Base-by-base conservation (phyloP, 2,329 filamentous ascomycete species). In the Eutypa lata region DNA sequence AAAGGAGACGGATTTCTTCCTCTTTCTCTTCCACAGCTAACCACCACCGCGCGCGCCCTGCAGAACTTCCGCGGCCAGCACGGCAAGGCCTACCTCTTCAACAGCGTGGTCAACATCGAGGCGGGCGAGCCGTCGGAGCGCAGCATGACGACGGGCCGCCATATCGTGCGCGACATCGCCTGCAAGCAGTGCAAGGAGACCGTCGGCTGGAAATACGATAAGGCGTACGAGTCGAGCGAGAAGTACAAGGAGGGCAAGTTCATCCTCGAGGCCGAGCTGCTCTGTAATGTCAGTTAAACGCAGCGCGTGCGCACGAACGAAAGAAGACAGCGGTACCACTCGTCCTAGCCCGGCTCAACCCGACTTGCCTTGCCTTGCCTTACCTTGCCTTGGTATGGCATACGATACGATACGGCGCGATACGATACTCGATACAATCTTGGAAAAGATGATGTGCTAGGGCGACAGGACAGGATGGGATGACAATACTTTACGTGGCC, bases 171-270 rank as follows among this genome's bases (percentile, higher is more conserved):
- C 53, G 94, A 99, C 70, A 97, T 99, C 65, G 79, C 79, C 53
- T 99, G 94, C 76, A 83, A 88, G 53, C 90, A 96, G 72, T 99
- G 94, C 81, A 89, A 88, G 68, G 89, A 92, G 71, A 89, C 88
- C 28, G 94, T 99, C 50, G 94, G 94, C 35, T 99, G 94, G 94
- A 97, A 96, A 72, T 99, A 99, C 71, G 94, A 99, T 73, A 96
- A 95, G 76, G 94, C 94, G 1, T 97, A 89, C 70, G 94, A 99
- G 76, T 73, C 78, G 33, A 87, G 81, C 59, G 93, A 99, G 81
- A 96, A 96, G 75, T 99, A 99, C 76, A 99, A 99, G 78, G 94
- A 99, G 79, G 92, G 91, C 52, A 99, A 97, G 76, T 97, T 89
- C 70, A 99, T 99, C 55, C 80, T 99, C 53, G 93, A 97, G 77